Conservation (phyloP, 345 rosid species). For the Sonneratia alba region DNA sequence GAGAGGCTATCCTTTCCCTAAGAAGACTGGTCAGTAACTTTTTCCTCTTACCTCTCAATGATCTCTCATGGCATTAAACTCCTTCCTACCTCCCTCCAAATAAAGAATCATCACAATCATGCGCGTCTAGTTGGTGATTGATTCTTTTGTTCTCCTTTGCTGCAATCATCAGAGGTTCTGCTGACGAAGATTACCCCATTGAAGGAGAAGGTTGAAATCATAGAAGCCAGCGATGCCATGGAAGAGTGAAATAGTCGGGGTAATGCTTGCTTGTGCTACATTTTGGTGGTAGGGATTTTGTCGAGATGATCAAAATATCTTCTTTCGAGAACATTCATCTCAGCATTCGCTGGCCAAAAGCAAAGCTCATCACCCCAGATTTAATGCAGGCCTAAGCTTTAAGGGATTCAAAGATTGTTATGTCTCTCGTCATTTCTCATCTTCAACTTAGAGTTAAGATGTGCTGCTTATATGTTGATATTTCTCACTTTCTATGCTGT, state of each 20-base stretch:
- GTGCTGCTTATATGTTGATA: too few relatives aligned
- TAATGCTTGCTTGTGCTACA: background rate
- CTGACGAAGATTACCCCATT: constrained; percentile 14
- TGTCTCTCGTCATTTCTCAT: too few relatives aligned
- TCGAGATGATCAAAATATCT: too few relatives aligned
- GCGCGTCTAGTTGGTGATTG: background rate
- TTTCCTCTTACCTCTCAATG: background rate
- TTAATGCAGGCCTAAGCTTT: too few relatives aligned
- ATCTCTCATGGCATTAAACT: background rate
- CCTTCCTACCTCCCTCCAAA: too few relatives aligned
- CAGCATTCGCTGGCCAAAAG: too few relatives aligned
- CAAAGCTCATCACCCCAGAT: too few relatives aligned
- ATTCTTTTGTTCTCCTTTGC: background rate
- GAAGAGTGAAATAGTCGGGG: constrained; percentile 5
- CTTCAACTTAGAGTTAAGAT: too few relatives aligned
- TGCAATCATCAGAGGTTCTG: constrained; percentile 15
- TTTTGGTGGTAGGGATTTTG: too few relatives aligned
- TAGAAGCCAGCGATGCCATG: constrained; percentile 17
- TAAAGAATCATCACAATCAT: background rate
- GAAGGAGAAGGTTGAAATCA: constrained; percentile 13
- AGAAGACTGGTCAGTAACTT: constrained; percentile 15
- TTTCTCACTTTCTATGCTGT: too few relatives aligned
- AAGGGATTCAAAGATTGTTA: too few relatives aligned
- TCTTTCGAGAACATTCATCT: too few relatives aligned
- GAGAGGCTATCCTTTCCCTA: constrained; percentile 15